Percentiles rank a stretch among this genome's conserved stretches.
Evolutionary conservation across 306 rosid genomes (phyloP).

Genomic region (Quercus rubra): DNA sequence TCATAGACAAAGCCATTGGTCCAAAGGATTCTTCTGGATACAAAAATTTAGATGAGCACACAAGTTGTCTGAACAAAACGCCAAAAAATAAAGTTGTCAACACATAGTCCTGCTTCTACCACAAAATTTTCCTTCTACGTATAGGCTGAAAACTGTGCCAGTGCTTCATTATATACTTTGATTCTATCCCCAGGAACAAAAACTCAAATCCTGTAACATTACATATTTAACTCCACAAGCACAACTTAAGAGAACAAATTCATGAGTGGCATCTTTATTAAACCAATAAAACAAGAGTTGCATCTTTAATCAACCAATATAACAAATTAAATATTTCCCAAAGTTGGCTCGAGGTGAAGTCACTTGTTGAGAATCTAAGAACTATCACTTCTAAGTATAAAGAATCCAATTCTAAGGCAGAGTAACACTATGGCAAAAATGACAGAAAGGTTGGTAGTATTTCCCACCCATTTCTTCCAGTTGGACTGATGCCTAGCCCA

Average conservation of each 20-base stretch:
- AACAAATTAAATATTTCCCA: neutral
- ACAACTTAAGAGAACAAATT: neutral
- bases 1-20: neutral
- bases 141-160: neutral
- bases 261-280: neutral
- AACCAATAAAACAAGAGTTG: neutral
- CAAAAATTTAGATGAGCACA: neutral
- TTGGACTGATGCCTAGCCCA: neutral
- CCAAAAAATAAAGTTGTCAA: neutral
- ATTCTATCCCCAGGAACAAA: neutral
- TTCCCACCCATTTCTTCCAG: conserved; percentile 4
- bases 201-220: neutral
- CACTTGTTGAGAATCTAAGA: neutral
- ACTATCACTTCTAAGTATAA: conserved; percentile 1
- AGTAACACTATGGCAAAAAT: neutral
- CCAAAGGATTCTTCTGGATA: neutral
- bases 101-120: neutral
- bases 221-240: conserved; percentile 2
- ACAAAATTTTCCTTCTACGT: neutral
- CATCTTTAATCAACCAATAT: neutral
- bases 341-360: neutral
- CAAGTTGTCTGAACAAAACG: neutral
- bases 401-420: neutral
- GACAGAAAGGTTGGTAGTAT: neutral
- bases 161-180: neutral